Conservation (phyloP, 345 rosid species). For the Durio zibethinus region DNA sequence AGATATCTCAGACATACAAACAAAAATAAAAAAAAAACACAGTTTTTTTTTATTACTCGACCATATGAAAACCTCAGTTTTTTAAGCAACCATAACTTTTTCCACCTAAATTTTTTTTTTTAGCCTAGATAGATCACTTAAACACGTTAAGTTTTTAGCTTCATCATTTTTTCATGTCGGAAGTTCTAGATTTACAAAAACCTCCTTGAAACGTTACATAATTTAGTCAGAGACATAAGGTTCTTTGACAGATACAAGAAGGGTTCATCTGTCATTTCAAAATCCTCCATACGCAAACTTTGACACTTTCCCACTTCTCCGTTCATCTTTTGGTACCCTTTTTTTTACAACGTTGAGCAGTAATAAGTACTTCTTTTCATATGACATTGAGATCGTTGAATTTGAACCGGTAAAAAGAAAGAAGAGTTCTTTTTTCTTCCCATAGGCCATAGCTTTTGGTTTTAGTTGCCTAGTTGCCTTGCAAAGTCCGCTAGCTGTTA, state of each 20-base stretch:
- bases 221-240: not conserved
- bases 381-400: not conserved
- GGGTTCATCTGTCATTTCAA: not conserved
- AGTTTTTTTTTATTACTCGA: not conserved
- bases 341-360: no score
- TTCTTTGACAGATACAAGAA: not conserved
- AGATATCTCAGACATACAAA: constrained; percentile 18
- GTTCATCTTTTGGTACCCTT: no score
- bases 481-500: constrained; percentile 24
- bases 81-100: not conserved
- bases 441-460: no score
- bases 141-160: not conserved
- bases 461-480: constrained; percentile 2
- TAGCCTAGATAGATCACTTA: not conserved
- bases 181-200: not conserved
- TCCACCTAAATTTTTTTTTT: not conserved
- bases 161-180: not conserved
- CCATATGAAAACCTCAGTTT: not conserved
- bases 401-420: no score
- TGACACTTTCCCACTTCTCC: not conserved
- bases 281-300: not conserved
- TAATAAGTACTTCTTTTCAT: no score
- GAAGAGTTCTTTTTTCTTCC: no score
- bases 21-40: not conserved
- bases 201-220: not conserved